These are phyloP conservation scores for Carpinus viminea DNA, from an alignment of 306 rosid genomes.

Conservation along the genomic window DNA sequence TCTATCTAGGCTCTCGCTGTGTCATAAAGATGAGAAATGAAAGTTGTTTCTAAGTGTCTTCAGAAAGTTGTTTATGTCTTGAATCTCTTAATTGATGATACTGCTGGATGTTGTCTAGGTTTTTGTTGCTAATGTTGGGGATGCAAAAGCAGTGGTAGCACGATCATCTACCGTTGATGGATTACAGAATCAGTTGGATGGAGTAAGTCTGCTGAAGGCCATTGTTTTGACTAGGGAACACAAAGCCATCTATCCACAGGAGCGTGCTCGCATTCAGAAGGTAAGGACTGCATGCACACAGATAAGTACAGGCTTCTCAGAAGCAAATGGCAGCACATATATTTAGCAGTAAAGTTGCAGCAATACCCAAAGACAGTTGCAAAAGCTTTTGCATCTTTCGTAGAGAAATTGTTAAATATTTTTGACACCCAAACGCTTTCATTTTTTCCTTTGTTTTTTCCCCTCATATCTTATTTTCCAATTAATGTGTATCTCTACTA, in stretches of 20 bases:
- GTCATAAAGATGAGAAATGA: too few relatives aligned
- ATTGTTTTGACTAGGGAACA: constrained; percentile 91
- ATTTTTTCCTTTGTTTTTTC: not conserved
- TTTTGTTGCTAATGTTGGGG: constrained; percentile 83
- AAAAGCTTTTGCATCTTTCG: not conserved
- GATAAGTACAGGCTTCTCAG: not conserved
- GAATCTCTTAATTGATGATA: constrained; percentile 1
- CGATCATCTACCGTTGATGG: constrained; percentile 55
- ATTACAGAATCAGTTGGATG: constrained; percentile 44
- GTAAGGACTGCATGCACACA: constrained; percentile 38
- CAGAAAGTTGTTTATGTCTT: not conserved
- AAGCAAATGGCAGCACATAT: not conserved
- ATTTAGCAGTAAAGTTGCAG: not conserved
- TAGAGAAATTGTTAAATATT: not conserved
- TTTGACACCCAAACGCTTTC: not conserved
- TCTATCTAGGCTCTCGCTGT: not conserved
- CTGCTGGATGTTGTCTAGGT: constrained; percentile 48
- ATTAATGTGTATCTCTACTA: not conserved
- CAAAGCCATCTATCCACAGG: constrained; percentile 85
- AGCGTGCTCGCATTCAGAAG: constrained; percentile 89
- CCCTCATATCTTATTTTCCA: not conserved
- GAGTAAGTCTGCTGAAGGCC: constrained; percentile 58
- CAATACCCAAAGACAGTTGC: not conserved
- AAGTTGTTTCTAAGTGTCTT: too few relatives aligned
- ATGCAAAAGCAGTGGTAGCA: constrained; percentile 90